Evolutionary conservation across 1,284 basidiomycete species (phyloP).

Genomic region (Leccinum pachyderme): DNA sequence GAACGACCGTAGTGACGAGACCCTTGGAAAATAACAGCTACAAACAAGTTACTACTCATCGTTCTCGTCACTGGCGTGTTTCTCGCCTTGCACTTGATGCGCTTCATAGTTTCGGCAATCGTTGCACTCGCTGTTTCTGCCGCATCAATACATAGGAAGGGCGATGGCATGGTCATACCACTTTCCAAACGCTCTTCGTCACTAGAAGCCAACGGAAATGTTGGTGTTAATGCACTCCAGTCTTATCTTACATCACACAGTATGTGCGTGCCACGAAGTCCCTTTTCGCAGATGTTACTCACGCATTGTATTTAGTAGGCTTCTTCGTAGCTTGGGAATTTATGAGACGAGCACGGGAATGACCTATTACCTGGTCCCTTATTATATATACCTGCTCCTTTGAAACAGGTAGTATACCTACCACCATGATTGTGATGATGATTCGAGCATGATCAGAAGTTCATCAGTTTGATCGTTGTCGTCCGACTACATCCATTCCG

Average conservation of each 20-base stretch:
- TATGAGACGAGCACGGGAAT: background rate
- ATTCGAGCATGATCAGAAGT: too few species aligned
- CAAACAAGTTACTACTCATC: conserved; percentile 25
- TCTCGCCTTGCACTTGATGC: background rate
- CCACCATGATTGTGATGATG: too few species aligned
- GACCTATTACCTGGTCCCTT: too few species aligned
- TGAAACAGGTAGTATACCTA: too few species aligned
- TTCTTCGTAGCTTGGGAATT: background rate
- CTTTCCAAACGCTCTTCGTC: background rate
- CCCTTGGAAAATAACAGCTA: conserved; percentile 24
- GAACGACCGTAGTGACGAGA: background rate
- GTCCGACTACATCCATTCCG: too few species aligned
- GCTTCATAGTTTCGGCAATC: background rate
- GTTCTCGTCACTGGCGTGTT: too few species aligned
- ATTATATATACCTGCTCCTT: too few species aligned
- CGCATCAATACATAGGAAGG: background rate
- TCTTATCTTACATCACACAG: background rate
- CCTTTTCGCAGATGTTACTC: background rate
- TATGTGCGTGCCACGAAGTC: background rate
- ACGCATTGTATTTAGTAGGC: background rate
- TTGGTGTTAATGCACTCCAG: background rate
- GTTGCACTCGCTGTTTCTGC: background rate
- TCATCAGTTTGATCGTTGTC: too few species aligned
- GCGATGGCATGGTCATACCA: background rate
- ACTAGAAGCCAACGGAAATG: background rate